phyloP scores from a whole-genome alignment of 2,329 filamentous ascomycete genomes.

The Claviceps lovelessii region DNA sequence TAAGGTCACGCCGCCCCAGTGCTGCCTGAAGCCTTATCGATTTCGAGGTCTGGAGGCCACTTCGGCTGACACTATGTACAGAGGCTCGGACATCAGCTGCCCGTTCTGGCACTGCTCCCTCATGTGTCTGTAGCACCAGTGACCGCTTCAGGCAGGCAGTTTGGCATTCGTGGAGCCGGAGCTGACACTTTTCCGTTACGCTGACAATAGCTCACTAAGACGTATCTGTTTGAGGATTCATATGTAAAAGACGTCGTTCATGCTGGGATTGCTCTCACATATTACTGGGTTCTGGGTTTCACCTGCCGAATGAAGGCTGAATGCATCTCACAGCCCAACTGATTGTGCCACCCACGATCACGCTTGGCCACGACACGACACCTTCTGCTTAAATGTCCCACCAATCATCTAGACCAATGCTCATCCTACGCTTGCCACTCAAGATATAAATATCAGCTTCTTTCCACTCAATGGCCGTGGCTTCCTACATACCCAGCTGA shows the following conservation, averaged over 20 bases:
- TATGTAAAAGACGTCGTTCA: no score
- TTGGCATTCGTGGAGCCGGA: neutral
- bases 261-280: no score
- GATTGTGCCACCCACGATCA: neutral
- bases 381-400: neutral
- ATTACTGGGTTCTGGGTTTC: no score
- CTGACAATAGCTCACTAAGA: no score
- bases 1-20: no score
- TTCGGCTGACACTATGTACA: no score
- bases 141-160: neutral
- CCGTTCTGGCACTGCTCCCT: no score
- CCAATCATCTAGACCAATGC: neutral
- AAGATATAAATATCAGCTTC: neutral
- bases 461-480: neutral
- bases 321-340: neutral
- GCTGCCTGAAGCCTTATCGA: no score
- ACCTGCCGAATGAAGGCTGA: no score
- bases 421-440: neutral
- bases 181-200: neutral
- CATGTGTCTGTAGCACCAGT: neutral
- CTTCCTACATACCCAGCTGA: neutral
- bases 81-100: neutral
- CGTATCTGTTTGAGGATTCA: no score
- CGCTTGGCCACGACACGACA: neutral
- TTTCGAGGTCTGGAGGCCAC: no score